Evolutionary conservation across 2,329 filamentous ascomycete species (phyloP).

Genomic region (Nemania sp.): DNA sequence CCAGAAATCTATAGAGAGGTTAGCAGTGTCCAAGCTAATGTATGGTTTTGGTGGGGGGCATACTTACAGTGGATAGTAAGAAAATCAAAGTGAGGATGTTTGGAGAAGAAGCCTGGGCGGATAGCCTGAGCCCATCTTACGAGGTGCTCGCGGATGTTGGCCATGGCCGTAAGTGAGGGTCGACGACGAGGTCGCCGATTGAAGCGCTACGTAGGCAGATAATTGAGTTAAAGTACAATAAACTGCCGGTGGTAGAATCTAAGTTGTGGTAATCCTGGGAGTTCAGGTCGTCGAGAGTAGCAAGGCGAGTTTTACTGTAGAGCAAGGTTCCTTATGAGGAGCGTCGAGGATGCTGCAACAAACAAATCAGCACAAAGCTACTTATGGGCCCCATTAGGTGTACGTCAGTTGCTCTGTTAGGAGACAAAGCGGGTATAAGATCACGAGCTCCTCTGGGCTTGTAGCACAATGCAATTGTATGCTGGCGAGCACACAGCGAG

Average conservation of each 20-base stretch:
- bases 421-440: no score
- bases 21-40: constrained; percentile 14
- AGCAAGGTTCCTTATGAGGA: constrained; percentile 33
- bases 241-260: constrained; percentile 29
- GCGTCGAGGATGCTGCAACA: constrained; percentile 4
- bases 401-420: no score
- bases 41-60: neutral
- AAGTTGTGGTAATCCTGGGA: constrained; percentile 31
- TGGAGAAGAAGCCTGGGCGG: constrained; percentile 62
- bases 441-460: neutral
- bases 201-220: neutral
- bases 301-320: constrained; percentile 23
- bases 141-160: constrained; percentile 40
- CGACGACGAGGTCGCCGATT: neutral
- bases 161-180: constrained; percentile 40
- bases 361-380: constrained; percentile 17
- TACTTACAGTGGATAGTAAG: constrained; percentile 76
- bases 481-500: neutral
- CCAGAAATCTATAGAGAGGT: constrained; percentile 66
- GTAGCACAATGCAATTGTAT: neutral
- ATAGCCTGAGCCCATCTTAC: constrained; percentile 53
- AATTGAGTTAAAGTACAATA: neutral
- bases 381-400: neutral
- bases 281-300: constrained; percentile 32
- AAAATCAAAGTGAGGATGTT: constrained; percentile 75